These are phyloP conservation scores for Nannizziopsis arthrosporioides DNA, from an alignment of 2,329 filamentous ascomycete genomes.

Conservation along the genomic window DNA sequence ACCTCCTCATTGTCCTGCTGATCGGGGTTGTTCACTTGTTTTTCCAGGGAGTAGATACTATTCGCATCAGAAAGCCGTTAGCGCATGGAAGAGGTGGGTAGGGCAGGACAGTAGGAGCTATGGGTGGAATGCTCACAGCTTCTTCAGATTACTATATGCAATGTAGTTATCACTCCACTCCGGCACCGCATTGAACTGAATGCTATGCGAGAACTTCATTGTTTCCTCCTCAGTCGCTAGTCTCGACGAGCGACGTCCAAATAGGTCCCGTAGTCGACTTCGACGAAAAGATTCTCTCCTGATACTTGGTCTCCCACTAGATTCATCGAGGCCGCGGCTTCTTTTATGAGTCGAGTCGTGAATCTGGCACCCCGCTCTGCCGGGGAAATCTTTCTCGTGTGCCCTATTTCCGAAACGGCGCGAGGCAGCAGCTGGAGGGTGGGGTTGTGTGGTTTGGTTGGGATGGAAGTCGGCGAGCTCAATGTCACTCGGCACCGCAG, in stretches of 20 bases:
- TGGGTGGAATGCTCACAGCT: constrained; percentile 54
- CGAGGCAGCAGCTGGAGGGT: neutral
- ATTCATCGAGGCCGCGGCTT: neutral
- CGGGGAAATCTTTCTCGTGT: neutral
- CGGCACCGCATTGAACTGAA: constrained; percentile 99
- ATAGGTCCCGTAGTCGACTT: neutral
- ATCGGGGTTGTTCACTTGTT: constrained; percentile 54
- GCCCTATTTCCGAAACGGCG: neutral
- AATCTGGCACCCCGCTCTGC: neutral
- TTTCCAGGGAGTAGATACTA: constrained; percentile 92
- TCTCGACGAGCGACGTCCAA: constrained; percentile 24
- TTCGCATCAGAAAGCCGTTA: neutral
- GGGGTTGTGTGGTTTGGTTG: neutral
- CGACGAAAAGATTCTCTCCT: neutral
- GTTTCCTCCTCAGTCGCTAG: constrained; percentile 61
- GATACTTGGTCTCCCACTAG: constrained; percentile 1
- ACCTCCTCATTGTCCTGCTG: constrained; percentile 51
- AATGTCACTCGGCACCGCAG: constrained; percentile 12
- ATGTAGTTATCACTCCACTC: constrained; percentile 99
- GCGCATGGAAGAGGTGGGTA: neutral
- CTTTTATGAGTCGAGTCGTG: neutral
- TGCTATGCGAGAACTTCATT: constrained; percentile 99
- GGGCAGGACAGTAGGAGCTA: constrained; percentile 11
- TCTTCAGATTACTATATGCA: constrained; percentile 96
- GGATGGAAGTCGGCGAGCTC: constrained; percentile 17